Conservation (phyloP, 192 early-diverging fungal genomes). For the Gorgonomyces haynaldii region DNA sequence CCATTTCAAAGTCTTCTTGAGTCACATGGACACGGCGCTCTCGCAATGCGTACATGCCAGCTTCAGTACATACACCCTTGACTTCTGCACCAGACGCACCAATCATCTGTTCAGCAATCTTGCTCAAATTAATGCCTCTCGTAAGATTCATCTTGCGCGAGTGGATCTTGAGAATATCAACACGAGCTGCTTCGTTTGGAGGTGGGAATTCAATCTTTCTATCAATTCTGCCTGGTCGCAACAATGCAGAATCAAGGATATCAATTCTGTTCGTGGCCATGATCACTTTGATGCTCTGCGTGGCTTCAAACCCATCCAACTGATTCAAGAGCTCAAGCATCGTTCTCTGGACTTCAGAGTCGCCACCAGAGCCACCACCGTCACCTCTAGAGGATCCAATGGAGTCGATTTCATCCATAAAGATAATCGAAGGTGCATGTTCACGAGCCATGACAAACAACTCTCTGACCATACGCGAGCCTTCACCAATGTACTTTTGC, state of each 20-base stretch:
- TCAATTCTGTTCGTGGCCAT: constrained; percentile 97
- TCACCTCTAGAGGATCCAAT: constrained; percentile 93
- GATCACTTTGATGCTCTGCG: constrained; percentile 64
- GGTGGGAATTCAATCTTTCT: constrained; percentile 89
- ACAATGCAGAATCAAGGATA: constrained; percentile 78
- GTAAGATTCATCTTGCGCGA: constrained; percentile 91
- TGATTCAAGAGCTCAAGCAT: constrained; percentile 99
- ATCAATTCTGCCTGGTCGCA: constrained; percentile 69
- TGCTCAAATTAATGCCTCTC: constrained; percentile 83
- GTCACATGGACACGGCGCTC: constrained; percentile 98
- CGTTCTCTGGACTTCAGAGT: constrained; percentile 96
- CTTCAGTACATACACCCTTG: constrained; percentile 98
- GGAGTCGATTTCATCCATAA: constrained; percentile 97
- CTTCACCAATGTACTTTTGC: constrained; percentile 98
- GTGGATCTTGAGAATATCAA: constrained; percentile 82
- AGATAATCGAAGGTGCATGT: constrained; percentile 96
- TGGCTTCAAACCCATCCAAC: constrained; percentile 84
- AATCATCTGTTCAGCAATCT: constrained; percentile 85
- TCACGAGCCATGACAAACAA: constrained; percentile 98
- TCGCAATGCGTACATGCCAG: constrained; percentile 94
- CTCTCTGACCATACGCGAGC: constrained; percentile 93
- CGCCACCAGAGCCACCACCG: constrained; percentile 67
- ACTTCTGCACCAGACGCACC: constrained; percentile 97
- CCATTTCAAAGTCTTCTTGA: constrained; percentile 99
- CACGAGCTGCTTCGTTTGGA: constrained; percentile 83